A percentile compares a stretch with the other conserved stretches of the same genome.
Evolutionary conservation across 1,139 yeast species (phyloP).

Genomic region (Geotrichum siamense): DNA sequence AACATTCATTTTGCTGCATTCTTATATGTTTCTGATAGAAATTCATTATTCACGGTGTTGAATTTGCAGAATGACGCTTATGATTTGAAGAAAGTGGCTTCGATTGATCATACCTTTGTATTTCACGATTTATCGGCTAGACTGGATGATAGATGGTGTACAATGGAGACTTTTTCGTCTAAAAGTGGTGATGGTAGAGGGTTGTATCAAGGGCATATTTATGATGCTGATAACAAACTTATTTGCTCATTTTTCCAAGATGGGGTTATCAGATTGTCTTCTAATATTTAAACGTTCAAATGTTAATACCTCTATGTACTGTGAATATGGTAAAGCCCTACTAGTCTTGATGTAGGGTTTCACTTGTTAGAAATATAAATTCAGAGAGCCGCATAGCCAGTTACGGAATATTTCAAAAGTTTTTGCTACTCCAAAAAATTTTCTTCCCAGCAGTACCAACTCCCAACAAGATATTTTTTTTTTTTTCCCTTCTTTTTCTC

Average conservation of each 20-base stretch:
- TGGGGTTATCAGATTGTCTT: constrained; percentile 27
- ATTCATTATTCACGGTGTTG: constrained; percentile 32
- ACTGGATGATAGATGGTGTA: constrained; percentile 28
- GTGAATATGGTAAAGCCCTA: too few species aligned
- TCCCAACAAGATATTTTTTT: too few species aligned
- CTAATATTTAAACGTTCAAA: neutral
- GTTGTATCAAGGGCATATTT: constrained; percentile 32
- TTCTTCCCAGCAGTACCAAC: too few species aligned
- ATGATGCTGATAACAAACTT: constrained; percentile 23
- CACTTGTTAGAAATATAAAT: too few species aligned
- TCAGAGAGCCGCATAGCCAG: too few species aligned
- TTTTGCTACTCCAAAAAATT: too few species aligned
- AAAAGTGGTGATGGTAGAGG: constrained; percentile 31
- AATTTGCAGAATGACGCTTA: constrained; percentile 27
- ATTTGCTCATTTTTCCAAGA: constrained; percentile 34
- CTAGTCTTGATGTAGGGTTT: too few species aligned
- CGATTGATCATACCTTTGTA: constrained; percentile 32
- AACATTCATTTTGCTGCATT: constrained; percentile 32
- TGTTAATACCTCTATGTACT: too few species aligned
- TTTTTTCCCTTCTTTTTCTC: too few species aligned
- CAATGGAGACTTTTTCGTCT: constrained; percentile 33
- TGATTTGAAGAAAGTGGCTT: constrained; percentile 26
- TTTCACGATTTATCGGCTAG: constrained; percentile 28
- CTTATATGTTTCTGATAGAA: constrained; percentile 32
- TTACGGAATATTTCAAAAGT: too few species aligned